Evolutionary conservation across 2,329 filamentous ascomycete species (phyloP).

Genomic region (Talaromyces sp.): DNA sequence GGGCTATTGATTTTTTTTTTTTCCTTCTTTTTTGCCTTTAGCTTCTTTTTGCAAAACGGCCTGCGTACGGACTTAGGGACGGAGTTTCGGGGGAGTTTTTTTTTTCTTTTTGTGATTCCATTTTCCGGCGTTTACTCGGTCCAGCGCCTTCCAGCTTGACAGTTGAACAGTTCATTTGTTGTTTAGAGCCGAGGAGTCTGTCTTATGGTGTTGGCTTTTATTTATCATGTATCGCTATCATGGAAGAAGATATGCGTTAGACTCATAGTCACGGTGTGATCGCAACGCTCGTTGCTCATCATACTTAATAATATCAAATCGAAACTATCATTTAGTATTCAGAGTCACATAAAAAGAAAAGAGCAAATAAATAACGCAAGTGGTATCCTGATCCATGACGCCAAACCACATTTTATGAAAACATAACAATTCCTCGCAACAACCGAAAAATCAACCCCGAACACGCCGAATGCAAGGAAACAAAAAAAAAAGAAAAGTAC

Average conservation of each 20-base stretch:
- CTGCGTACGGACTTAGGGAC: neutral
- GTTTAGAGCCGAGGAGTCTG: neutral
- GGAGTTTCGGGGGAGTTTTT: neutral
- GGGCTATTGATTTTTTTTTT: slow-evolving; percentile 37
- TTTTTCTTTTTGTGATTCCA: neutral
- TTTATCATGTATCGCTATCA: neutral
- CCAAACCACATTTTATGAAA: neutral
- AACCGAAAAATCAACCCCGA: neutral
- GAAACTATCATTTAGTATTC: neutral
- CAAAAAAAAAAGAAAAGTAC: neutral
- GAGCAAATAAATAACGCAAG: neutral
- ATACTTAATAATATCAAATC: neutral
- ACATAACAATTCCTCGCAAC: neutral
- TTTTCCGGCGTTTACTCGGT: neutral
- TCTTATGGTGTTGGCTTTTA: neutral
- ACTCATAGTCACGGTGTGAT: neutral
- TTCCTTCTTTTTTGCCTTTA: neutral
- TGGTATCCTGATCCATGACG: neutral
- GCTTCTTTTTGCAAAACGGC: neutral
- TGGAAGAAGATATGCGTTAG: neutral
- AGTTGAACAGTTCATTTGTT: neutral
- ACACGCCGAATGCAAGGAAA: neutral
- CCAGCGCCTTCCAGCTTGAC: neutral
- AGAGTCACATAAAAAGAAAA: neutral
- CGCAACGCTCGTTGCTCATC: neutral